phyloP scores from a whole-genome alignment of 2,329 filamentous ascomycete genomes.

The Fusarium sp. region DNA sequence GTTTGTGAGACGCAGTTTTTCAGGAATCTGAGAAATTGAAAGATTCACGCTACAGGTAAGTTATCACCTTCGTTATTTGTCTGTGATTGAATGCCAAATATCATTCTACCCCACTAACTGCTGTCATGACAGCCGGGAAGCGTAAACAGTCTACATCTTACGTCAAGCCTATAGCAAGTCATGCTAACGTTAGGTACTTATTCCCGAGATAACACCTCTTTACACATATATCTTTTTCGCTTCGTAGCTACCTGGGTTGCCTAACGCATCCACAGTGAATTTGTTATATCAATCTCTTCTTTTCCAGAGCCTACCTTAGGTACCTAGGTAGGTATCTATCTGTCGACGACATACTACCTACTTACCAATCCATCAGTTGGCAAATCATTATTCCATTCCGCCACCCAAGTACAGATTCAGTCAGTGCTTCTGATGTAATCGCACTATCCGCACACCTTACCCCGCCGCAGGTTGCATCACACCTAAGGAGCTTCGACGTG shows the following conservation, averaged over 20 bases:
- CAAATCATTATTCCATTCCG: neutral
- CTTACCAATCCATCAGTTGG: too few species aligned
- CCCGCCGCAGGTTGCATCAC: slow-evolving; percentile 37
- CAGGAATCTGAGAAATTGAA: neutral
- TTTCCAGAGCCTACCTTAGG: too few species aligned
- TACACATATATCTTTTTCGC: too few species aligned
- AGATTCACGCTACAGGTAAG: neutral
- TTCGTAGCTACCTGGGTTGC: neutral
- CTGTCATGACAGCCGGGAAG: slow-evolving; percentile 28
- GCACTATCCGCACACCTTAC: slow-evolving; percentile 41
- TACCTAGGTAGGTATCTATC: too few species aligned
- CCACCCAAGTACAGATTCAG: neutral
- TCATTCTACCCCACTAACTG: slow-evolving; percentile 30
- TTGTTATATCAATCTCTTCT: too few species aligned
- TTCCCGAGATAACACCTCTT: neutral
- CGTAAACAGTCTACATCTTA: slow-evolving; percentile 6
- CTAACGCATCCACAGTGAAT: too few species aligned
- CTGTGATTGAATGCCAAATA: slow-evolving; percentile 11
- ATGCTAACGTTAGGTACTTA: neutral
- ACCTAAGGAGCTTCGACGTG: slow-evolving; percentile 5
- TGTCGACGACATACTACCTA: neutral
- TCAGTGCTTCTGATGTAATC: slow-evolving; percentile 28
- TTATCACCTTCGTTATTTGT: slow-evolving; percentile 11
- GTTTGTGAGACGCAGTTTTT: neutral
- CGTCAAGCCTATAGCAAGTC: neutral